These are phyloP conservation scores for Yamadazyma sp. DNA, from an alignment of 1,139 yeast species.

Conservation along the genomic window DNA sequence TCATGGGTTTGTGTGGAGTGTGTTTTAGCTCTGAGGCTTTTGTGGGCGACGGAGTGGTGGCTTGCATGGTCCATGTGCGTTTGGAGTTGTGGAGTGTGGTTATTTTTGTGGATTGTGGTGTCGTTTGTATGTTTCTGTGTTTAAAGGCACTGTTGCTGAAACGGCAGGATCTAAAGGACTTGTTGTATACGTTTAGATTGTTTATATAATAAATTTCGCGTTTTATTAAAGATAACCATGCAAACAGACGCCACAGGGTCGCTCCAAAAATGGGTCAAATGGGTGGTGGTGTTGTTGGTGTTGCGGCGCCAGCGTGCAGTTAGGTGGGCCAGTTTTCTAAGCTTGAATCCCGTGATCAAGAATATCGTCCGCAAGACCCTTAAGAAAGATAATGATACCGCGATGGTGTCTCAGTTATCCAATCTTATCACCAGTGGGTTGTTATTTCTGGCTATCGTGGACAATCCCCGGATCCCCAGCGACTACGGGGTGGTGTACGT, in stretches of 20 bases:
- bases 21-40: too few species aligned
- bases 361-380: conserved; percentile 5
- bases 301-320: conserved; percentile 28
- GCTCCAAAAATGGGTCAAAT: conserved; percentile 28
- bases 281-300: conserved; percentile 27
- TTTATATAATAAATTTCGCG: too few species aligned
- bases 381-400: background rate
- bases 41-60: conserved; percentile 9
- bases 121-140: too few species aligned
- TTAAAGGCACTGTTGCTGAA: too few species aligned
- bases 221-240: background rate
- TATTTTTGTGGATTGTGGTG: background rate
- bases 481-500: conserved; percentile 41
- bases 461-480: conserved; percentile 32
- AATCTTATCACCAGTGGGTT: conserved; percentile 29
- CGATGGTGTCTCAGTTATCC: conserved; percentile 18
- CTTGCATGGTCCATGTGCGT: too few species aligned
- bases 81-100: too few species aligned
- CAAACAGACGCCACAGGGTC: background rate
- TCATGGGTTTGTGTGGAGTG: conserved; percentile 10
- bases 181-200: too few species aligned
- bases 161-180: too few species aligned
- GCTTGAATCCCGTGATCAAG: conserved; percentile 33
- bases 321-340: conserved; percentile 32
- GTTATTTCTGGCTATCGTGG: conserved; percentile 32